Base-by-base conservation (phyloP, 345 rosid species). In the Eucalyptus sideroxylon region DNA sequence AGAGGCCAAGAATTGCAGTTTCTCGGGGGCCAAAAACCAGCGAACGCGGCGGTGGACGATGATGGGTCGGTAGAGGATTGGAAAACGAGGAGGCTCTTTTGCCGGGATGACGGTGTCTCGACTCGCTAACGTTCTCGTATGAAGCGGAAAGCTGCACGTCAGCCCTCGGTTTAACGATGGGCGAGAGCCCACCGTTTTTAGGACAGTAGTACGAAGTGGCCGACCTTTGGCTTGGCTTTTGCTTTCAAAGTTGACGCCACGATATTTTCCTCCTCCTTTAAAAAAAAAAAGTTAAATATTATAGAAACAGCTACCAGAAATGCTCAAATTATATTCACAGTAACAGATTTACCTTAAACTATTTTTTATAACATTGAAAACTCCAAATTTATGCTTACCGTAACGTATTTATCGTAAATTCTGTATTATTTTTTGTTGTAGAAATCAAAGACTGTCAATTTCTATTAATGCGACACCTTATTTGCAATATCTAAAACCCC, bases 391-490 rank as follows among this genome's bases (percentile, higher is more conserved):
- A 62, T 62, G 2, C 2, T 62, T 6, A 27, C 5, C 3, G 2
- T 0, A 0, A 62, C 15, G 13, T 6, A 30, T 13, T 60, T 62
- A 13, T 30, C 2, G 0, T 60, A 6, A 62, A 62, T 8, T 30
- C 1, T 13, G 2, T 62, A 62, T 62, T 12, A 2, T 13, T 19
- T 53, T 53, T 53, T 1, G 2, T 53, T 0, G 2, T 53, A 19
- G 69, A 60, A 3, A 12, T 27, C 31, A 60, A 11, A 60, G 4
- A 30, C 16, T 27, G 13, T 6, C 7, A 60, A 60, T 6, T 60
- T 60, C 7, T 27, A 60, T 30, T 5, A 27, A 3, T 27, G 4
- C 1, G 69, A 12, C 14, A 12, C 8, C 4, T 27, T 62, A 53
- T 53, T 53, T 53, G 26, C 1, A 0, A 53, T 53, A 53, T 21